Conservation (phyloP, 164 flowering plant genomes). For the Buxus sempervirens region DNA sequence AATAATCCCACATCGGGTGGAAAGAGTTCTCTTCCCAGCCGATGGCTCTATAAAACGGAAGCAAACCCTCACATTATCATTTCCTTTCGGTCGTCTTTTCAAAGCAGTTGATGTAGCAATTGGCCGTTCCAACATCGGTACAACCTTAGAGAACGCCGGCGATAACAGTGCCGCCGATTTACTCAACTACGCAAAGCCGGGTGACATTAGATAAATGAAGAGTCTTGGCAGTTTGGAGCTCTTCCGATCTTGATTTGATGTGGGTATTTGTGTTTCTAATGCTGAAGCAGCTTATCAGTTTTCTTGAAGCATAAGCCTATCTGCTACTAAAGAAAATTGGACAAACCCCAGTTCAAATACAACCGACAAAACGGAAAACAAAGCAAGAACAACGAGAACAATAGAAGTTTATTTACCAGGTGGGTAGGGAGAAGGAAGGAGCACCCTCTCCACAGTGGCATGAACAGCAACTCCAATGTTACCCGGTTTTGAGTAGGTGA, state of each 20-base stretch:
- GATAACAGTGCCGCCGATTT: constrained; percentile 83
- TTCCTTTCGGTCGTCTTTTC: too few relatives aligned
- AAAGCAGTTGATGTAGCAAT: constrained; percentile 89
- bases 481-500: constrained; percentile 34
- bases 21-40: too few relatives aligned
- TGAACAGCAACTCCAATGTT: constrained; percentile 54
- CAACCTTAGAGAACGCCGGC: constrained; percentile 58
- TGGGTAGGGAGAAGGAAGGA: constrained; percentile 29
- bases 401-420: constrained; percentile 8
- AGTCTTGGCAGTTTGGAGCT: too few relatives aligned
- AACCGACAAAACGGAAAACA: too few relatives aligned
- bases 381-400: too few relatives aligned
- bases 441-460: constrained; percentile 66
- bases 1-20: too few relatives aligned
- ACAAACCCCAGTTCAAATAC: too few relatives aligned
- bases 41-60: too few relatives aligned
- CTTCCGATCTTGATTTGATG: constrained; percentile 26
- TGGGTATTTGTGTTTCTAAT: constrained; percentile 57
- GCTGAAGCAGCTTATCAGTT: too few relatives aligned
- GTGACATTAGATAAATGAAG: constrained; percentile 31
- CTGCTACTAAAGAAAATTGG: too few relatives aligned
- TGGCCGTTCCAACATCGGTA: constrained; percentile 49
- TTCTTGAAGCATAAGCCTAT: too few relatives aligned
- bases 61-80: too few relatives aligned
- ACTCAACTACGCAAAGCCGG: constrained; percentile 36